Evolutionary conservation across 2,329 filamentous ascomycete genomes (phyloP), one percentile per base, ranked within the genome.

Genomic region (Karstenula rhodostoma): DNA sequence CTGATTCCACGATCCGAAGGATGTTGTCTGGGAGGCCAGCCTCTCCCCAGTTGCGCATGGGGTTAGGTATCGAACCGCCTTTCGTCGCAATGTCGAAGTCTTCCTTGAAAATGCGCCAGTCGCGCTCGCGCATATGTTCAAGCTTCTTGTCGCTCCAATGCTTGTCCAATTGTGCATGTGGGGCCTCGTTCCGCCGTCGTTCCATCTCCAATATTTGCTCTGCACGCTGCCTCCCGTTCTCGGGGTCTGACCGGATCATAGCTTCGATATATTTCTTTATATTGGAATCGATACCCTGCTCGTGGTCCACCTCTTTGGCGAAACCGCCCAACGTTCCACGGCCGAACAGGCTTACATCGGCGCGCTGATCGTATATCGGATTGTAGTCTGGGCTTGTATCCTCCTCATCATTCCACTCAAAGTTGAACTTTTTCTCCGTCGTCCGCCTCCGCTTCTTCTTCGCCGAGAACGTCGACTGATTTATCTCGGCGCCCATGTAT

Each of bases 21-120:
- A 99, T 80, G 1, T 88, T 85, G 61, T 86, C 85, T 3, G 95
- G 94, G 42, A 99, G 83, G 6, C 85, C 85, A 3, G 94, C 96
- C 78, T 99, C 95, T 49, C 86, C 76, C 95, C 95, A 99, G 68
- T 85, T 93, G 52, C 95, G 93, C 94, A 99, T 98, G 0, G 95
- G 95, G 71, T 98, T 94, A 0, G 95, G 95, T 58, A 98, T 93
- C 27, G 86, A 85, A 46, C 94, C 94, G 59, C 95, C 95, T 78
- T 97, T 98, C 9, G 93, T 97, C 43, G 90, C 86, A 75, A 99
- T 99, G 70, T 95, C 96, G 81, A 97, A 98, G 79, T 99, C 94
- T 78, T 98, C 95, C 80, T 98, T 99, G 88, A 99, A 97, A 70
- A 99, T 98, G 75, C 95, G 92, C 95, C 95, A 99, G 79, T 99